Base-by-base conservation (phyloP, 108 stramenopile species). In the Skeletonema grethae region DNA sequence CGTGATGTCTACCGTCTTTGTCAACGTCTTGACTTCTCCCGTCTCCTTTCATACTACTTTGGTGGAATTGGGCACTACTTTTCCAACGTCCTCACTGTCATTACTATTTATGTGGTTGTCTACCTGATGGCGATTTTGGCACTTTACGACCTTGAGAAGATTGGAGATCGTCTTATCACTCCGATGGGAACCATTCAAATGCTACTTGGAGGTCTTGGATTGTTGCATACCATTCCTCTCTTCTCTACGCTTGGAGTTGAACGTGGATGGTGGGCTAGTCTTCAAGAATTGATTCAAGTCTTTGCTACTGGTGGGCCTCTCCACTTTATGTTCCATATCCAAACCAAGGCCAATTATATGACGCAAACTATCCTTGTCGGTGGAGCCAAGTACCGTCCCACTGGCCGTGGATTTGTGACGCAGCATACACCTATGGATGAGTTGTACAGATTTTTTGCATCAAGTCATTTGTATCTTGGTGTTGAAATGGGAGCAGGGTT, bases 251-350 rank as follows among this genome's bases (percentile, higher is more conserved):
- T 99, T 36, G 95, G 94, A 48, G 97, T 99, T 18, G 98, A 99
- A 69, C 85, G 96, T 48, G 98, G 98, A 3, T 90, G 97, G 86
- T 82, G 86, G 73, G 86, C 88, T 7, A 95, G 96, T 63, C 58
- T 94, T 16, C 84, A 76, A 29, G 97, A 97, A 76, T 86, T 99
- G 38, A 62, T 93, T 57, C 84, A 90, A 65, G 95, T 99, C 56
- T 98, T 99, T 75, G 77, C 94, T 34, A 97, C 96, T 67, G 98
- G 98, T 13, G 98, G 97, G 35, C 98, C 98, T 18, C 77, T 99
- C 32, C 97, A 99, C 76, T 99, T 99, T 76, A 97, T 99, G 93
- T 99, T 99, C 85, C 98, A 99, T 79, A 99, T 99, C 78, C 98
- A 98, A 73, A 99, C 98, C 24, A 95, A 97, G 66, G 95, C 97